Evolutionary conservation across 202 grass and related monocot genomes (phyloP).

Genomic region (Sporobolus alterniflorus): DNA sequence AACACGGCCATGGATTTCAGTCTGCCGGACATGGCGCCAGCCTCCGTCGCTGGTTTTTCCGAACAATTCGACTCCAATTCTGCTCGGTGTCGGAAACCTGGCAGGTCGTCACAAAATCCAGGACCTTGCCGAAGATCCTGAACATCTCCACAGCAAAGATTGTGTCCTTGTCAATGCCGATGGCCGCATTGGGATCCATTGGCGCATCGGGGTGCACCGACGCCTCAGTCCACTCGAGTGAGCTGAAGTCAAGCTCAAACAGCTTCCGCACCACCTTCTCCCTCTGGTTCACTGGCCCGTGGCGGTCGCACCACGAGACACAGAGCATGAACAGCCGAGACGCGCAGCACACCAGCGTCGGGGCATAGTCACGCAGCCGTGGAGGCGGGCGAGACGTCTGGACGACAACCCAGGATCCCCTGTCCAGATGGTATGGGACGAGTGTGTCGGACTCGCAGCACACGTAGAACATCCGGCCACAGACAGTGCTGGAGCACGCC

Average conservation of each 20-base stretch:
- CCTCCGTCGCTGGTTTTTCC: conserved; percentile 58
- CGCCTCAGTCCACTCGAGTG: conserved; percentile 60
- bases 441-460: conserved; percentile 84
- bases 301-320: conserved; percentile 84
- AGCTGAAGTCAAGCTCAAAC: conserved; percentile 66
- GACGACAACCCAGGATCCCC: conserved; percentile 61
- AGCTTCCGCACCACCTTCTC: conserved; percentile 91
- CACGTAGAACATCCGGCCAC: conserved; percentile 68
- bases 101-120: conserved; percentile 80
- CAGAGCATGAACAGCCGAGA: conserved; percentile 77
- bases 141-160: conserved; percentile 97
- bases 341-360: conserved; percentile 64
- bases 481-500: conserved; percentile 69
- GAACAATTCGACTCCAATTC: conserved; percentile 61
- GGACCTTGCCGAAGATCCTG: conserved; percentile 91
- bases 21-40: conserved; percentile 68
- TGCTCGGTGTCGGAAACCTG: conserved; percentile 45
- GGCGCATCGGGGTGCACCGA: conserved; percentile 85
- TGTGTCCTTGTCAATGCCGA: conserved; percentile 43
- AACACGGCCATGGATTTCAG: conserved; percentile 79
- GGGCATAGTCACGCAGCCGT: conserved; percentile 75
- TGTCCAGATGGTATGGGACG: conserved; percentile 75
- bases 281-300: conserved; percentile 48
- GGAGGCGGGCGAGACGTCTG: conserved; percentile 58
- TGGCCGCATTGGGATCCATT: conserved; percentile 78